These are phyloP conservation scores for Cladosporium sp. DNA, from an alignment of 2,329 filamentous ascomycete genomes.

Conservation along the genomic window DNA sequence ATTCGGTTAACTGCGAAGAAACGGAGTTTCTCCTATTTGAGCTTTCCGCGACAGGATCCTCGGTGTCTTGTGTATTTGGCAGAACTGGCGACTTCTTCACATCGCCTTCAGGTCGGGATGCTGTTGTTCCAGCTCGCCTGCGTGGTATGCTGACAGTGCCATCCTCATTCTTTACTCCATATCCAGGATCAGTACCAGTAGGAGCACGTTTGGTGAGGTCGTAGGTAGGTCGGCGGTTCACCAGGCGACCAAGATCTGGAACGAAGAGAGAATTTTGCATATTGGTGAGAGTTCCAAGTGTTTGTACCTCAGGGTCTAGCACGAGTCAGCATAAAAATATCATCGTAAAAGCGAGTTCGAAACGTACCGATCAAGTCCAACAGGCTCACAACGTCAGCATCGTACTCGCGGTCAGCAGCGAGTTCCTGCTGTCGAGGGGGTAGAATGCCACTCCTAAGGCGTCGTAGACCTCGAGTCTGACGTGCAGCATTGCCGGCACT, in stretches of 20 bases:
- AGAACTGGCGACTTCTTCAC: background rate
- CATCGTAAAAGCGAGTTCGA: background rate
- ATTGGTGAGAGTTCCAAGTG: slow-evolving; percentile 80
- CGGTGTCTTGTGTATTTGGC: background rate
- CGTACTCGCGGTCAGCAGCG: slow-evolving; percentile 51
- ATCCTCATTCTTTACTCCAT: background rate
- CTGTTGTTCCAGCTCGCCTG: slow-evolving; percentile 11
- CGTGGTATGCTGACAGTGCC: slow-evolving; percentile 9
- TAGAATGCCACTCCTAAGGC: slow-evolving; percentile 20
- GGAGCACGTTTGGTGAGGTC: slow-evolving; percentile 59
- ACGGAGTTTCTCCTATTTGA: slow-evolving; percentile 51
- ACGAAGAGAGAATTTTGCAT: slow-evolving; percentile 88
- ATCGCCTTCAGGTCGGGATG: background rate
- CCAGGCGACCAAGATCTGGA: slow-evolving; percentile 71
- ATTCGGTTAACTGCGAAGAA: slow-evolving; percentile 66
- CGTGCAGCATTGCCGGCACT: slow-evolving; percentile 32
- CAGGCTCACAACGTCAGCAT: slow-evolving; percentile 63
- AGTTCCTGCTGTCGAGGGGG: slow-evolving; percentile 15
- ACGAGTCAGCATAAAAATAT: slow-evolving; percentile 28
- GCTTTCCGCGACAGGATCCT: background rate
- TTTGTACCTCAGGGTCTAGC: slow-evolving; percentile 78
- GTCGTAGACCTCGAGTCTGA: slow-evolving; percentile 28
- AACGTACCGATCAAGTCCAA: slow-evolving; percentile 66
- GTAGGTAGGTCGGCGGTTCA: slow-evolving; percentile 80
- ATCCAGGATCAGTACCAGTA: slow-evolving; percentile 33